Base-by-base conservation (phyloP, 2,329 filamentous ascomycete species). In the Raffaelea albimanens region DNA sequence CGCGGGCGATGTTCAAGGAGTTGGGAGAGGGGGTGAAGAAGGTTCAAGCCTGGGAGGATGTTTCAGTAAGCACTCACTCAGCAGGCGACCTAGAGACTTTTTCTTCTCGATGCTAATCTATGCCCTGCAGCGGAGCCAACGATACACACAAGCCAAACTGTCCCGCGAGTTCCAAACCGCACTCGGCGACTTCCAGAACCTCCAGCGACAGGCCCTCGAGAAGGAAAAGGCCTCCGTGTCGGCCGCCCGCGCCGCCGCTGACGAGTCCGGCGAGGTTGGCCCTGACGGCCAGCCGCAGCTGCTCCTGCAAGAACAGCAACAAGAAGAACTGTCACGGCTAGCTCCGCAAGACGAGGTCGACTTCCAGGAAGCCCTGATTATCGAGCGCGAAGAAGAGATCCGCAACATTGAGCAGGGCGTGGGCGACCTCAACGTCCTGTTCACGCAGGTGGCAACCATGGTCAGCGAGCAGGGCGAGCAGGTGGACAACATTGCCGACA, bases 401-500 rank as follows among this genome's bases (percentile, higher is more conserved):
- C 83, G 90, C 52, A 94, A 95, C 62, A 98, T 98, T 59, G 93
- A 97, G 69, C 90, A 96, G 65, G 89, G 87, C 47, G 93, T 98
- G 7, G 86, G 86, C 47, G 93, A 98, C 60, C 71, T 98, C 53
- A 98, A 98, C 59, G 93, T 97, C 60, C 76, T 98, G 40, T 98
- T 98, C 73, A 78, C 90, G 53, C 91, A 98, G 69, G 89, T 98
- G n/a, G 93, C 91, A 42, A 89, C 95, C 64, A 96, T 98, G 64
- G 90, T 98, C 44, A 81, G 81, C 52, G 91, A 97, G 67, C 93
- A 98, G 68, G 93, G 93, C 44, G 86, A 88, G 57, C 80, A 87
- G 65, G 72, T 98, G 25, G 85, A 91, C 60, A 86, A 86, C 18
- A 95, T 98, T 58, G 82, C 82, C 52, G 83, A 87, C 57, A 96